phyloP scores from a whole-genome alignment of 495 filamentous ascomycete genomes.

The Talaromyces stipitatus region DNA sequence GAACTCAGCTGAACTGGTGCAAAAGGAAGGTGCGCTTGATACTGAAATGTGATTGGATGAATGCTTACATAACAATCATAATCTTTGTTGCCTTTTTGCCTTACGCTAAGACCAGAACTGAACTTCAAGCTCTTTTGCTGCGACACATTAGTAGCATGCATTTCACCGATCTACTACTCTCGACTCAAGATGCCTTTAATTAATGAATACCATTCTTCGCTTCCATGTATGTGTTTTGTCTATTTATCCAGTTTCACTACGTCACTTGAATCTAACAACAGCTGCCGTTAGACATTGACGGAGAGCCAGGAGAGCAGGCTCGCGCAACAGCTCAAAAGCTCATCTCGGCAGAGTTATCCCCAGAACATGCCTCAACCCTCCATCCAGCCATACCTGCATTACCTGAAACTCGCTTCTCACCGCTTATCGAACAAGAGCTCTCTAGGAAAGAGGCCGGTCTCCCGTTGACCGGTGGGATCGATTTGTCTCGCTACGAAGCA shows the following conservation, averaged over 20 bases:
- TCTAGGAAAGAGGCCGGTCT: conserved; percentile 45
- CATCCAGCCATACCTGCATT: conserved; percentile 34
- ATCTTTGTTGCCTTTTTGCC: not conserved
- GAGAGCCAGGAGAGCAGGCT: conserved; percentile 50
- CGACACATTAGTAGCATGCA: not conserved
- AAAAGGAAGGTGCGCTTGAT: too few relatives aligned
- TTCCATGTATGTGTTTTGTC: conserved; percentile 59
- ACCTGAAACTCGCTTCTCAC: conserved; percentile 43
- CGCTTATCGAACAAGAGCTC: conserved; percentile 57
- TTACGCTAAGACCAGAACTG: not conserved
- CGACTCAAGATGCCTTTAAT: conserved; percentile 50
- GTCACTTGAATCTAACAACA: conserved; percentile 2
- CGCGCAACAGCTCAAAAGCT: conserved; percentile 52
- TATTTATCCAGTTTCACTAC: not conserved
- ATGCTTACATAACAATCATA: not conserved
- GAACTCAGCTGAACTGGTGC: not conserved
- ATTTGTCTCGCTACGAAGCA: conserved; percentile 76
- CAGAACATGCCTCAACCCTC: conserved; percentile 27
- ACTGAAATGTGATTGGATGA: not conserved
- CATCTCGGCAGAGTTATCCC: conserved; percentile 55
- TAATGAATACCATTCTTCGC: conserved; percentile 68
- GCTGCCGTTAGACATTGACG: conserved; percentile 62
- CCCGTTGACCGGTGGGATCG: conserved; percentile 56
- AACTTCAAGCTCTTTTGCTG: not conserved
- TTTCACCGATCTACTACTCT: not conserved